phyloP scores from a whole-genome alignment of 2,329 filamentous ascomycete species.

The Coniochaeta pulveracea region DNA sequence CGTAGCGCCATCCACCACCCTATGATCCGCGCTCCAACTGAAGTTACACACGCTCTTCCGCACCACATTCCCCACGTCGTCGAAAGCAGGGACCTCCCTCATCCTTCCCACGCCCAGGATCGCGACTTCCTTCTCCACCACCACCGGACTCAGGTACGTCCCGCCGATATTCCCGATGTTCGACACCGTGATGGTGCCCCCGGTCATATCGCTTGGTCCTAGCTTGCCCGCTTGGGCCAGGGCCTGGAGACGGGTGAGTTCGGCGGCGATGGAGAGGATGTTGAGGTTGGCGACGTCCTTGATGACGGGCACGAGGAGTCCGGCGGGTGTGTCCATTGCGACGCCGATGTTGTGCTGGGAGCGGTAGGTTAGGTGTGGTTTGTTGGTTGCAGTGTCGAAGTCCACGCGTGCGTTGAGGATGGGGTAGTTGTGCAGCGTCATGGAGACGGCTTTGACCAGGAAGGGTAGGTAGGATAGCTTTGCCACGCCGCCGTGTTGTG shows the following conservation, averaged over 20 bases:
- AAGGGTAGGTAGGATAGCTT: slow-evolving; percentile 89
- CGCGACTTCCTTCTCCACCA: slow-evolving; percentile 81
- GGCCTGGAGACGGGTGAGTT: slow-evolving; percentile 61
- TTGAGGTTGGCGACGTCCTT: slow-evolving; percentile 69
- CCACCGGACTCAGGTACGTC: slow-evolving; percentile 81
- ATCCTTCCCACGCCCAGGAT: slow-evolving; percentile 83
- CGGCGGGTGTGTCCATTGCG: slow-evolving; percentile 85
- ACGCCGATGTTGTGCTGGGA: slow-evolving; percentile 89
- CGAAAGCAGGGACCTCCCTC: slow-evolving; percentile 72
- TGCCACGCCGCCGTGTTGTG: slow-evolving; percentile 36
- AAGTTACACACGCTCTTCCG: slow-evolving; percentile 77
- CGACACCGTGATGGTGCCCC: slow-evolving; percentile 88
- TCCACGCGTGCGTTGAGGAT: slow-evolving; percentile 83
- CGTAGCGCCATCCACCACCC: slow-evolving; percentile 88
- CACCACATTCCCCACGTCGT: slow-evolving; percentile 47
- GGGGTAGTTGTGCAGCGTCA: slow-evolving; percentile 72
- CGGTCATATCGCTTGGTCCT: slow-evolving; percentile 60
- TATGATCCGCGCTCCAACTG: slow-evolving; percentile 93
- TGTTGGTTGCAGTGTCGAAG: slow-evolving; percentile 36
- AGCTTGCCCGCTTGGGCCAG: slow-evolving; percentile 69
- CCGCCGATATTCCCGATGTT: slow-evolving; percentile 96
- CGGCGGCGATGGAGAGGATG: slow-evolving; percentile 65
- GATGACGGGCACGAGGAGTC: slow-evolving; percentile 85
- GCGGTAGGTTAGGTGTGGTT: slow-evolving; percentile 67
- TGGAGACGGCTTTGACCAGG: slow-evolving; percentile 87